Percentiles rank a stretch among this genome's conserved stretches.
These are phyloP conservation scores for Candida neerlandica DNA, from an alignment of 1,139 yeast species.

Conservation along the genomic window DNA sequence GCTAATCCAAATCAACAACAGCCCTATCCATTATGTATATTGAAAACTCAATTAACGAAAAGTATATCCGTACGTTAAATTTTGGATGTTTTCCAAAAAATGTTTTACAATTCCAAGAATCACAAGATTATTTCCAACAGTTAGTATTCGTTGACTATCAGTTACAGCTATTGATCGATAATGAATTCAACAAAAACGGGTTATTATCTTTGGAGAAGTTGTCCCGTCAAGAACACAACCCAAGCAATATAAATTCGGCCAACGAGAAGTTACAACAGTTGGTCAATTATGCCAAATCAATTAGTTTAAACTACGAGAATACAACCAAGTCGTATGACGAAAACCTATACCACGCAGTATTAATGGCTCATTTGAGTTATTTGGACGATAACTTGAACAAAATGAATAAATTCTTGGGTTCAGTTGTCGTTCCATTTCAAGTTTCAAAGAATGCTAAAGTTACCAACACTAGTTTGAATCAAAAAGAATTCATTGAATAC, in stretches of 20 bases:
- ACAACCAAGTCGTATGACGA: slow-evolving; percentile 32
- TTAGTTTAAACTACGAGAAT: slow-evolving; percentile 31
- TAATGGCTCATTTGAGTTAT: slow-evolving; percentile 40
- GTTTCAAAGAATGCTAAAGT: slow-evolving; percentile 16
- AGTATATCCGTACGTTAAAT: slow-evolving; percentile 30
- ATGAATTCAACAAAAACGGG: slow-evolving; percentile 34
- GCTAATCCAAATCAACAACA: no score
- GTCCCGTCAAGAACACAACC: not conserved
- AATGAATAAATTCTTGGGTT: slow-evolving; percentile 22
- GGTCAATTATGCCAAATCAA: slow-evolving; percentile 31
- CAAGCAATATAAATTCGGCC: slow-evolving; percentile 13
- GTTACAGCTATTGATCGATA: slow-evolving; percentile 36
- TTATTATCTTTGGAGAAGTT: slow-evolving; percentile 24
- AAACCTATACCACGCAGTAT: slow-evolving; percentile 34
- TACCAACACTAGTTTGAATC: slow-evolving; percentile 15
- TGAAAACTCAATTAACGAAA: slow-evolving; percentile 26
- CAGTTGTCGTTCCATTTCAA: slow-evolving; percentile 20
- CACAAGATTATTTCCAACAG: slow-evolving; percentile 40
- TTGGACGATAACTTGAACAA: slow-evolving; percentile 30
- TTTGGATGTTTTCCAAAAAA: slow-evolving; percentile 44
- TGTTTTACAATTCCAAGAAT: slow-evolving; percentile 37
- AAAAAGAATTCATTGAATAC: slow-evolving; percentile 34
- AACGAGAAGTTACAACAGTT: slow-evolving; percentile 32
- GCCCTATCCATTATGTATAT: slow-evolving; percentile 20
- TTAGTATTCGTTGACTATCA: slow-evolving; percentile 44